Percentiles rank a stretch among this genome's conserved stretches.
phyloP scores from a whole-genome alignment of 768 basidiomycete genomes.

The Pleurotus pulmonarius region DNA sequence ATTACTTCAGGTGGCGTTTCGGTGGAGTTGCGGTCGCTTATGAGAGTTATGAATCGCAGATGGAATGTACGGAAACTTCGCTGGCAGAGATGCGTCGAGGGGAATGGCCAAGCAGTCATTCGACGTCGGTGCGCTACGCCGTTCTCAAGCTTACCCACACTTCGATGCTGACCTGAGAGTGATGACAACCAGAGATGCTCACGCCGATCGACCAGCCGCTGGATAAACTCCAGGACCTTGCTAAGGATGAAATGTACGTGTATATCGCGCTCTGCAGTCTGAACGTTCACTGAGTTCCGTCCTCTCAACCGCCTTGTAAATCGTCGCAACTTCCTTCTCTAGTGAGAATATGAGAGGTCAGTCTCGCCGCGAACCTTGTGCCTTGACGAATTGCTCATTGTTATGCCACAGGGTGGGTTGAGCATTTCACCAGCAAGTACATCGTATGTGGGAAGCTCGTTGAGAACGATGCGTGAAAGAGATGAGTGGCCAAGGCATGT shows the following conservation, averaged over 20 bases:
- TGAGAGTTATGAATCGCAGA: constrained; percentile 37
- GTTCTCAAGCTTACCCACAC: not conserved
- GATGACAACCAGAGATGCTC: constrained; percentile 67
- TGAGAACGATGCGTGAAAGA: constrained; percentile 55
- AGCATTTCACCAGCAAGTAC: constrained; percentile 92
- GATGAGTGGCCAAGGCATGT: too few species aligned
- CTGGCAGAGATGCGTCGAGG: constrained; percentile 91
- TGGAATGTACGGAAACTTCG: constrained; percentile 97
- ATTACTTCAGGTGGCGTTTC: too few species aligned
- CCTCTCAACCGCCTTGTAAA: too few species aligned
- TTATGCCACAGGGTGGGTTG: constrained; percentile 71
- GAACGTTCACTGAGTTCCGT: not conserved
- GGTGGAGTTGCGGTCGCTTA: too few species aligned
- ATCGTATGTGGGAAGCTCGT: constrained; percentile 87
- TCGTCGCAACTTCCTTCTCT: not conserved
- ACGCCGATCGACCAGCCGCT: constrained; percentile 83
- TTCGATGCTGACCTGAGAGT: too few species aligned
- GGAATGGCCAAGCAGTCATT: constrained; percentile 99
- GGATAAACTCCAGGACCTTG: constrained; percentile 79
- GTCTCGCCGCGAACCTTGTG: constrained; percentile 7
- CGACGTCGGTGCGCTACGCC: constrained; percentile 63
- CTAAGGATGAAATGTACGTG: constrained; percentile 77
- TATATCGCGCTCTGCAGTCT: constrained; percentile 1
- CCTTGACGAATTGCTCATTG: not conserved
- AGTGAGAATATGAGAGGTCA: constrained; percentile 94